A percentile compares a stretch with the other conserved stretches of the same genome.
These are phyloP conservation scores for Phallus indusiatus DNA, from an alignment of 768 basidiomycete species.

Conservation along the genomic window DNA sequence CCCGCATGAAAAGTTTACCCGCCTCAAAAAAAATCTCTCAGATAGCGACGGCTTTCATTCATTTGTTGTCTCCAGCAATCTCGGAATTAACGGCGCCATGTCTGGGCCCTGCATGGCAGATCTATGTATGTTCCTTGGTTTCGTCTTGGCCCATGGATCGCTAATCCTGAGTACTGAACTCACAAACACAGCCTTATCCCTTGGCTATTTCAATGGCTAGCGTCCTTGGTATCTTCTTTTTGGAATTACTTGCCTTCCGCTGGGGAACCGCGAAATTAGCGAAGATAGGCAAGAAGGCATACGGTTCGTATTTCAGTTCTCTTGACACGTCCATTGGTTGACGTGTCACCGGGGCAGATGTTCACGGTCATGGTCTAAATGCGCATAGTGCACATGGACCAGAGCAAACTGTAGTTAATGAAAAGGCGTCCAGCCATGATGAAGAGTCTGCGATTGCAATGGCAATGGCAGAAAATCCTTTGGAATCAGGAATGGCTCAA, in stretches of 20 bases:
- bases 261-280: conserved; percentile 70
- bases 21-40: conserved; percentile 18
- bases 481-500: conserved; percentile 51
- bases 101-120: conserved; percentile 56
- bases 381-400: conserved; percentile 65
- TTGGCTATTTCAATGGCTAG: conserved; percentile 73
- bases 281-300: conserved; percentile 44
- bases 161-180: neutral
- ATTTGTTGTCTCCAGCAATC: conserved; percentile 68
- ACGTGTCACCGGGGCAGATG: conserved; percentile 32
- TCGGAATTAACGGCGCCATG: conserved; percentile 64
- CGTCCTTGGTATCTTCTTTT: conserved; percentile 75
- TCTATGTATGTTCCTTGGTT: conserved; percentile 48
- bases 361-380: conserved; percentile 49
- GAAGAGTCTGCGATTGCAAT: neutral
- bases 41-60: conserved; percentile 88
- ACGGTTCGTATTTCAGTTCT: conserved; percentile 35
- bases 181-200: conserved; percentile 55
- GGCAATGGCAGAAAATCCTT: conserved; percentile 14
- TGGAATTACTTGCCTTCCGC: conserved; percentile 81
- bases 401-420: conserved; percentile 26
- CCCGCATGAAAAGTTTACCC: neutral
- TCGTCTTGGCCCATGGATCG: conserved; percentile 2
- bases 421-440: neutral
- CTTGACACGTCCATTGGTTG: neutral